These are phyloP conservation scores for Fusarium dimerum DNA, from an alignment of 2,329 filamentous ascomycete genomes.

Conservation along the genomic window DNA sequence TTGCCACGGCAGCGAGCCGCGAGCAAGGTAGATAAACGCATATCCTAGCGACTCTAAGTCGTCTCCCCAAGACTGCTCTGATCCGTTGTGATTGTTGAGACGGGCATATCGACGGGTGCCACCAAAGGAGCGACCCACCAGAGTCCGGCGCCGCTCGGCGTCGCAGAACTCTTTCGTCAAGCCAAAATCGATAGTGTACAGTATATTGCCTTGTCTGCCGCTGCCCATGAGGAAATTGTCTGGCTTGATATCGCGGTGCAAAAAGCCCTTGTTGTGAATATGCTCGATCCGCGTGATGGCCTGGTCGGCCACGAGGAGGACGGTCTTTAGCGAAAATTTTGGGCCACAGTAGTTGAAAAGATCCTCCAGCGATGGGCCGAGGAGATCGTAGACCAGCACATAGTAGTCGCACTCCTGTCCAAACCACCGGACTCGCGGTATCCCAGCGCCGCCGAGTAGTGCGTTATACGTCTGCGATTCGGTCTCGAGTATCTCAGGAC, in stretches of 20 bases:
- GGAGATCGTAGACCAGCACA: conserved; percentile 26
- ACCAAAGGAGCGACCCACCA: conserved; percentile 2
- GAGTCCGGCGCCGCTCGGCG: background rate
- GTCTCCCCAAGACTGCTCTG: conserved; percentile 71
- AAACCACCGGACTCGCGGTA: conserved; percentile 21
- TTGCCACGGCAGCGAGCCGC: conserved; percentile 73
- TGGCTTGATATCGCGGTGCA: conserved; percentile 26
- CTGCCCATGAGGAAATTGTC: conserved; percentile 25
- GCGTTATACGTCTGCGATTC: conserved; percentile 17
- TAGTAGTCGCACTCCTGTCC: conserved; percentile 22
- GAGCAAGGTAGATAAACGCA: conserved; percentile 76
- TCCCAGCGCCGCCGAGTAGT: conserved; percentile 10
- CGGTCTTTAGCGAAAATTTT: conserved; percentile 24
- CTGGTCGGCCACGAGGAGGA: conserved; percentile 25
- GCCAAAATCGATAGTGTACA: conserved; percentile 23
- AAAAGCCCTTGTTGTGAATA: conserved; percentile 14
- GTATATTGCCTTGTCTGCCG: conserved; percentile 15
- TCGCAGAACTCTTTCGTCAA: conserved; percentile 11
- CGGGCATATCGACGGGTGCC: conserved; percentile 21
- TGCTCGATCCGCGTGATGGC: conserved; percentile 17
- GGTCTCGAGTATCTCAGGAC: conserved; percentile 7
- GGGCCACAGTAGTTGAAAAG: conserved; percentile 43
- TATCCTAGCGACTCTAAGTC: conserved; percentile 76
- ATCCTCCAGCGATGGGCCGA: conserved; percentile 68
- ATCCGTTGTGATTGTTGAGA: conserved; percentile 19